Conservation (phyloP, 805 yeast species). For the Sugiyamaella smithiae region DNA sequence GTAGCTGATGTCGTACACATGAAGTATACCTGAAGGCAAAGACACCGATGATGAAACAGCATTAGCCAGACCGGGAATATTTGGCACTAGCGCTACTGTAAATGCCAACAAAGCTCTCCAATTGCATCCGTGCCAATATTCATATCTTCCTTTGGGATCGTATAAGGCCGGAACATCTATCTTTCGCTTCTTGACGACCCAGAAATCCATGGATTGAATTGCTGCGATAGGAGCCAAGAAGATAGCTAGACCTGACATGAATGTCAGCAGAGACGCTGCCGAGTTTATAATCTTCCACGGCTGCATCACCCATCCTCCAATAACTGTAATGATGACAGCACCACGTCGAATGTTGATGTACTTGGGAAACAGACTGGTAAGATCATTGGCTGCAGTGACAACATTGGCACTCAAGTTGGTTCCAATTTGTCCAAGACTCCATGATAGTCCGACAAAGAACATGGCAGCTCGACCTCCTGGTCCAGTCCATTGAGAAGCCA, state of each 20-base stretch:
- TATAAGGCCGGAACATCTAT: constrained; percentile 44
- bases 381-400: constrained; percentile 49
- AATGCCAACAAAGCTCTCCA: constrained; percentile 43
- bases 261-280: constrained; percentile 37
- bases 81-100: constrained; percentile 22
- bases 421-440: constrained; percentile 20
- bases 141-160: constrained; percentile 39
- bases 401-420: constrained; percentile 37
- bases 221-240: constrained; percentile 43
- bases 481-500: constrained; percentile 43
- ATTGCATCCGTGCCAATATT: constrained; percentile 45
- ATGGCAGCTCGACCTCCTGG: constrained; percentile 39
- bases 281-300: constrained; percentile 44
- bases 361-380: constrained; percentile 46
- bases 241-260: constrained; percentile 40
- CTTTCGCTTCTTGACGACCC: constrained; percentile 40
- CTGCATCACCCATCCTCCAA: constrained; percentile 30
- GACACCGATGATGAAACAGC: constrained; percentile 20
- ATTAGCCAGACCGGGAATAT: constrained; percentile 28
- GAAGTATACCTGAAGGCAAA: constrained; percentile 23
- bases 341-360: constrained; percentile 44
- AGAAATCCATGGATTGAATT: constrained; percentile 40
- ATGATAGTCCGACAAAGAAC: constrained; percentile 24
- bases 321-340: constrained; percentile 35
- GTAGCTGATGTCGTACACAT: constrained; percentile 27